These are phyloP conservation scores for Polyporus tsugae DNA, from an alignment of 1,284 basidiomycete species.

Conservation along the genomic window DNA sequence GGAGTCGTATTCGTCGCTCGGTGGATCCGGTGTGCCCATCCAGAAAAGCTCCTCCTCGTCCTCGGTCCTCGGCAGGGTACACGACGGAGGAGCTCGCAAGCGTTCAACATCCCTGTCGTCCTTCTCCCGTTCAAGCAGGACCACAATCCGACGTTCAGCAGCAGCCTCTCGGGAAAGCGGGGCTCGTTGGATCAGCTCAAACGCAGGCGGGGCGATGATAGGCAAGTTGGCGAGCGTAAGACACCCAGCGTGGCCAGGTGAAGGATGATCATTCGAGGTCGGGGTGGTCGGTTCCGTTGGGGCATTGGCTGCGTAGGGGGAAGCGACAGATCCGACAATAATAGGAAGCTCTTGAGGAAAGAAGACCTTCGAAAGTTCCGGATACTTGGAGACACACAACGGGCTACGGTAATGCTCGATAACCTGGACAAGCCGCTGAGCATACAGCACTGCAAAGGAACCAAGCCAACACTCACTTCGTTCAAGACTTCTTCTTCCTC, in stretches of 20 bases:
- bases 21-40: background rate
- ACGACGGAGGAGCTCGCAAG: constrained; percentile 22
- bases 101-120: constrained; percentile 44
- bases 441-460: constrained; percentile 2
- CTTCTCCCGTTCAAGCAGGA: constrained; percentile 53
- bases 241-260: background rate
- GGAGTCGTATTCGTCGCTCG: constrained; percentile 9
- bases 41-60: constrained; percentile 26
- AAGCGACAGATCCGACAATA: background rate
- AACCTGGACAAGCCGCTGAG: background rate
- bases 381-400: background rate
- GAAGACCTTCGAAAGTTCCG: background rate
- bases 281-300: constrained; percentile 37
- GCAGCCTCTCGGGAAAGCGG: constrained; percentile 49
- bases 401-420: background rate
- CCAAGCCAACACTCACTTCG: constrained; percentile 3
- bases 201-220: constrained; percentile 59
- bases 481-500: constrained; percentile 12
- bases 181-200: constrained; percentile 42
- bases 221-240: constrained; percentile 45
- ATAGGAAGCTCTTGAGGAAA: constrained; percentile 1
- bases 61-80: background rate
- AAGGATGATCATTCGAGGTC: constrained; percentile 8
- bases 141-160: constrained; percentile 52
- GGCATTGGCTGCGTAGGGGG: constrained; percentile 12